These are phyloP conservation scores for Botrytis paeoniae DNA, from an alignment of 2,329 filamentous ascomycete species.

Conservation along the genomic window DNA sequence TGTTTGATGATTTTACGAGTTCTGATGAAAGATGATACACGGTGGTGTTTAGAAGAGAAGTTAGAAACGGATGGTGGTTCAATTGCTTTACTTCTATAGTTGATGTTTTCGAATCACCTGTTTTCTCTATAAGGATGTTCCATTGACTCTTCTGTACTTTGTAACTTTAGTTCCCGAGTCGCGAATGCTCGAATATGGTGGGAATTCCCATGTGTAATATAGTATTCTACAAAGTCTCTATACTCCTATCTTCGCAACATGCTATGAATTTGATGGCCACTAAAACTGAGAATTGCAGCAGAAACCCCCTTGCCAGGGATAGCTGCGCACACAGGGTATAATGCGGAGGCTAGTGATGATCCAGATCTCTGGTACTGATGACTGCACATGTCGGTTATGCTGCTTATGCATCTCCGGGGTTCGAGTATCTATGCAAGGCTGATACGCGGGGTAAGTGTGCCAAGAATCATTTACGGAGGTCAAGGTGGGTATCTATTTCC, in stretches of 20 bases:
- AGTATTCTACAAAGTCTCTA: neutral
- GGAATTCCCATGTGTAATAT: neutral
- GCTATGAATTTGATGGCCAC: neutral
- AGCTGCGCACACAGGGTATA: neutral
- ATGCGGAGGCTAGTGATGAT: neutral
- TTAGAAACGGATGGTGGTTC: neutral
- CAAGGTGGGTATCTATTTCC: neutral
- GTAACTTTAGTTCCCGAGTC: neutral
- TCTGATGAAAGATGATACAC: conserved; percentile 4
- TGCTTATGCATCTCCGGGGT: neutral
- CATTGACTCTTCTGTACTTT: neutral
- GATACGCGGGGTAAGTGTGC: neutral
- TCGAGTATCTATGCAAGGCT: neutral
- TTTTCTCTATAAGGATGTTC: neutral
- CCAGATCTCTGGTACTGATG: neutral
- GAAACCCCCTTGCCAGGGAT: neutral
- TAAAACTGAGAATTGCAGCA: neutral
- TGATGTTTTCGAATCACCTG: neutral
- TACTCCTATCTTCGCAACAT: neutral
- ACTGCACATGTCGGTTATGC: neutral
- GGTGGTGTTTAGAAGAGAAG: neutral
- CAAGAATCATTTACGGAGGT: neutral
- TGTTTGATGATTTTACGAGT: neutral
- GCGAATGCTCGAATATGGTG: neutral
- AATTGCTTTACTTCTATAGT: conserved; percentile 1